A percentile compares a stretch with the other conserved stretches of the same genome.
Evolutionary conservation across 140 eudicot genomes (phyloP).

Genomic region (Ambrosia hybrid): DNA sequence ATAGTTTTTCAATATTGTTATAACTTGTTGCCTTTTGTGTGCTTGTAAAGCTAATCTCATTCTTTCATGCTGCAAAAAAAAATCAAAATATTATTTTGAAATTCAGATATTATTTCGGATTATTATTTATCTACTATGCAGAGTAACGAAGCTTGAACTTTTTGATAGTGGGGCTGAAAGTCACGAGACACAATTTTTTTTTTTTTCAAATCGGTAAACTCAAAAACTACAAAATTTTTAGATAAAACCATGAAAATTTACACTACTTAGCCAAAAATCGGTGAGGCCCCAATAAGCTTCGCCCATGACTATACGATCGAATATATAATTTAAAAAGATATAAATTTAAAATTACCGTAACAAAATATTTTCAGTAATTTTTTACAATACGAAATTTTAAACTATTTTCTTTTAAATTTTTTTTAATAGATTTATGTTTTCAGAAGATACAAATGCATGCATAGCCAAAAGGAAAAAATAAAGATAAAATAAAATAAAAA

Average conservation of each 20-base stretch:
- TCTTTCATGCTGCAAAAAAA: conserved; percentile 57
- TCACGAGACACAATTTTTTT: too few species aligned
- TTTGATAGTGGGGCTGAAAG: too few species aligned
- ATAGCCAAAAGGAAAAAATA: neutral
- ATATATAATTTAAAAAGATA: neutral
- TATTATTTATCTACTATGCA: too few species aligned
- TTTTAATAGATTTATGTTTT: neutral
- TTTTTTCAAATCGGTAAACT: too few species aligned
- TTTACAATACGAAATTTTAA: neutral
- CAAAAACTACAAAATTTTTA: too few species aligned
- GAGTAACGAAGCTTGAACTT: too few species aligned
- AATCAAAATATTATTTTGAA: neutral
- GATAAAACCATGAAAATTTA: too few species aligned
- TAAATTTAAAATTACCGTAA: neutral
- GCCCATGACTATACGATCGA: neutral
- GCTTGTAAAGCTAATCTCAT: conserved; percentile 63
- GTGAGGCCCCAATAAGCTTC: too few species aligned
- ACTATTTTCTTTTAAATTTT: neutral
- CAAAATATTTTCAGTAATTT: neutral
- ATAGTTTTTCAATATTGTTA: conserved; percentile 40
- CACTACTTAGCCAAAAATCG: too few species aligned
- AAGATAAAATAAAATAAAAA: neutral
- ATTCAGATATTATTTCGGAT: too few species aligned
- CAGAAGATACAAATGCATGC: conserved; percentile 13
- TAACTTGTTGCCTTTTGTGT: conserved; percentile 62